Evolutionary conservation across 2,329 filamentous ascomycete genomes (phyloP).

Genomic region (Neonectria ditissima): DNA sequence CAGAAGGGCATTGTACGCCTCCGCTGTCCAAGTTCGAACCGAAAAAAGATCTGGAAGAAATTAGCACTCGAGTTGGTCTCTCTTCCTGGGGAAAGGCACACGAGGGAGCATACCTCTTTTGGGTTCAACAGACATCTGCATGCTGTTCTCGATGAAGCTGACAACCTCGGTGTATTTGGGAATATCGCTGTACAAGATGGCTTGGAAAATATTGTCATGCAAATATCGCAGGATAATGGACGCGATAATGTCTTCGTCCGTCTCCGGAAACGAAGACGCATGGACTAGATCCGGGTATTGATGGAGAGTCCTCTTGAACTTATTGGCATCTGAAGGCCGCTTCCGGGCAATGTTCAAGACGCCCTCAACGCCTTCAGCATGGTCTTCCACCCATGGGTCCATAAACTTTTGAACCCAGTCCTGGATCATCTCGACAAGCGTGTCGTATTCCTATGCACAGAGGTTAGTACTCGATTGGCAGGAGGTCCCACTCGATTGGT

Average conservation of each 20-base stretch:
- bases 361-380: conserved; percentile 39
- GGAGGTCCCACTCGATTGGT: not conserved
- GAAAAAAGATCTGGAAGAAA: conserved; percentile 49
- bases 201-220: conserved; percentile 52
- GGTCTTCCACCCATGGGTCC: conserved; percentile 46
- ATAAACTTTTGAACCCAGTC: conserved; percentile 54
- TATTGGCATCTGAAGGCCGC: conserved; percentile 41
- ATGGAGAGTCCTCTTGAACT: conserved; percentile 43
- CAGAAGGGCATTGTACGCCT: conserved; percentile 52
- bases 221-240: conserved; percentile 52
- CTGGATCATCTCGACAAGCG: conserved; percentile 49
- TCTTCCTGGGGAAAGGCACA: not conserved
- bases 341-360: conserved; percentile 39
- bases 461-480: conserved; percentile 26
- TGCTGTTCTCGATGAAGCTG: conserved; percentile 49
- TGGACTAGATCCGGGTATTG: conserved; percentile 49
- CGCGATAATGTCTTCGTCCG: conserved; percentile 53
- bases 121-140: conserved; percentile 51
- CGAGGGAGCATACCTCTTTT: conserved; percentile 48
- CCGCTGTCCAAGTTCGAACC: conserved; percentile 53
- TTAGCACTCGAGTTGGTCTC: not conserved
- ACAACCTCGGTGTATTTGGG: conserved; percentile 43
- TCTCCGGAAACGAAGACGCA: conserved; percentile 50
- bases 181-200: conserved; percentile 46
- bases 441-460: conserved; percentile 49